phyloP scores from a whole-genome alignment of 768 basidiomycete species.

The Neoboletus brunneissimus region DNA sequence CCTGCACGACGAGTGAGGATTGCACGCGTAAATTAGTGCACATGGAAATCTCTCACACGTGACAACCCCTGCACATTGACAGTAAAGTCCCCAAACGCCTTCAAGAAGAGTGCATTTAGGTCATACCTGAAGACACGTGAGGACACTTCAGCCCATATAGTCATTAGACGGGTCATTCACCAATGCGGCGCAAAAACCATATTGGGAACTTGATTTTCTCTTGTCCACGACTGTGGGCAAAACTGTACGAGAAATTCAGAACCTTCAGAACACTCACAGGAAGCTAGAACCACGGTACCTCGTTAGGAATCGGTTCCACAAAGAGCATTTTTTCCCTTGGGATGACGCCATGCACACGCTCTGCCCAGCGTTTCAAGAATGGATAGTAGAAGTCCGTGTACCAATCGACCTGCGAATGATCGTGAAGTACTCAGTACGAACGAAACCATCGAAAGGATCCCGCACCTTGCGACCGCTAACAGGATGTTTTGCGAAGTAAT shows the following conservation, averaged over 20 bases:
- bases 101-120: slow-evolving; percentile 80
- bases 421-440: not conserved
- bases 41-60: slow-evolving; percentile 47
- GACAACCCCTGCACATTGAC: slow-evolving; percentile 94
- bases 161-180: slow-evolving; percentile 34
- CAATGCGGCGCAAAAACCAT: slow-evolving; percentile 77
- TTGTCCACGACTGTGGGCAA: slow-evolving; percentile 75
- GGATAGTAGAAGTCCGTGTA: slow-evolving; percentile 84
- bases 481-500: slow-evolving; percentile 78
- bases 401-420: slow-evolving; percentile 65
- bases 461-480: slow-evolving; percentile 56
- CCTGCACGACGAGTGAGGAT: slow-evolving; percentile 44
- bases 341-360: slow-evolving; percentile 49
- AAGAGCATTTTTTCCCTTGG: slow-evolving; percentile 62
- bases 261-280: not conserved
- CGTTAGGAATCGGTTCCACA: slow-evolving; percentile 89
- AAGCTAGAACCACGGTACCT: slow-evolving; percentile 46
- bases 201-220: slow-evolving; percentile 55
- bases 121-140: slow-evolving; percentile 67
- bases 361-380: slow-evolving; percentile 66
- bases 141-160: not conserved
- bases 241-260: slow-evolving; percentile 46
- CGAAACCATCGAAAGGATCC: not conserved
- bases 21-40: not conserved
- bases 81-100: slow-evolving; percentile 79